phyloP scores from a whole-genome alignment of 1,284 basidiomycete species.

The Schizopora paradoxa region DNA sequence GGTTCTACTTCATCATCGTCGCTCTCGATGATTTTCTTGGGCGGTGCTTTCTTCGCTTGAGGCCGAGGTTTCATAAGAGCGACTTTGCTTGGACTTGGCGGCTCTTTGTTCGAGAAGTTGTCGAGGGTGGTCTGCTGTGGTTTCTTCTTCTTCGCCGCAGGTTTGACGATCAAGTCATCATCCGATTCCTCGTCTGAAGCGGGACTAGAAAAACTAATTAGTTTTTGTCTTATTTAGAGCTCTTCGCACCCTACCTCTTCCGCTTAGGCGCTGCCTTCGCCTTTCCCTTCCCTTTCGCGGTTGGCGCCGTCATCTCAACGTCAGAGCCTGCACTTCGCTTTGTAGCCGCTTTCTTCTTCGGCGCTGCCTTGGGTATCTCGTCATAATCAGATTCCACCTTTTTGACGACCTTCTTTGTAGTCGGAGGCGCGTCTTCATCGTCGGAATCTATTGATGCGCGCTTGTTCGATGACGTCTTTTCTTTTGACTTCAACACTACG shows the following conservation, averaged over 20 bases:
- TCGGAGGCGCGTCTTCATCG: constrained; percentile 11
- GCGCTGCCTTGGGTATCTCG: constrained; percentile 3
- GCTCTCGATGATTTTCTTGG: constrained; percentile 20
- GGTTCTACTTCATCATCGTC: constrained; percentile 24
- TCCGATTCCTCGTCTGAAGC: constrained; percentile 18
- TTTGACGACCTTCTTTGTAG: neutral
- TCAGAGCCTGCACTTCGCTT: constrained; percentile 9
- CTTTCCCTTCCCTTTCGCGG: constrained; percentile 22
- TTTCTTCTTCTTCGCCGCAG: constrained; percentile 24
- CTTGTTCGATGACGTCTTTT: constrained; percentile 22
- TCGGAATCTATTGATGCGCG: constrained; percentile 19
- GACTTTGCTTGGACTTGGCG: constrained; percentile 13
- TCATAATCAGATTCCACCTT: neutral
- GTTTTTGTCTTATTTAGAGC: neutral
- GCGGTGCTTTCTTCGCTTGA: constrained; percentile 14
- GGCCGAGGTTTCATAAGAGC: constrained; percentile 14
- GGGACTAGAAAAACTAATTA: constrained; percentile 12
- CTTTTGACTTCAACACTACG: too few species aligned
- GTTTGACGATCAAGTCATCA: constrained; percentile 20
- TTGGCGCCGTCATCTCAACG: constrained; percentile 2
- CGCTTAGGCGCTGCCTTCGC: constrained; percentile 25
- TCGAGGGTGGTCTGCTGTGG: constrained; percentile 12
- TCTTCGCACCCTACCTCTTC: constrained; percentile 18
- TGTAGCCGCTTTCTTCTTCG: constrained; percentile 7
- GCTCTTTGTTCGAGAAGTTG: constrained; percentile 19